Percentiles rank a stretch among this genome's conserved stretches.
Evolutionary conservation across 257 asterid genomes (phyloP).

Genomic region (Haberlea rhodopensis): DNA sequence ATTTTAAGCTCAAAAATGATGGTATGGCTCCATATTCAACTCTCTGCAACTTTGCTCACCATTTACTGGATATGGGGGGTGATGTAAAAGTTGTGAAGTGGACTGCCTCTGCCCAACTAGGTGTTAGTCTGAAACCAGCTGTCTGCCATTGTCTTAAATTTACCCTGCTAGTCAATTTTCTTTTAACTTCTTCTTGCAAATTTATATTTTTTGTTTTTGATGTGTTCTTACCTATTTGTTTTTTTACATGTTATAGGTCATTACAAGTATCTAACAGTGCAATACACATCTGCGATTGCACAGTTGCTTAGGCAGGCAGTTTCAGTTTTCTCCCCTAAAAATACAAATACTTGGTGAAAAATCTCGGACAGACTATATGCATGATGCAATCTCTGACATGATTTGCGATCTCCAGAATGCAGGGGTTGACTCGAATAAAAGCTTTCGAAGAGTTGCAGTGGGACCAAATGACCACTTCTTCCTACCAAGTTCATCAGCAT

Average conservation of each 20-base stretch:
- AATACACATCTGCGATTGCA: conserved; percentile 47
- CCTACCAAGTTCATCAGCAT: conserved; percentile 64
- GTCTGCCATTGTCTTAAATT: neutral
- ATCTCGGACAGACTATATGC: conserved; percentile 43
- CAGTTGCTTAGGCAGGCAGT: conserved; percentile 65
- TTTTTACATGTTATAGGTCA: conserved; percentile 43
- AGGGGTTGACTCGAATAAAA: conserved; percentile 70
- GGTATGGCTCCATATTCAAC: conserved; percentile 57
- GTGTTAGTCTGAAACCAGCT: conserved; percentile 40
- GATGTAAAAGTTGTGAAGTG: conserved; percentile 56
- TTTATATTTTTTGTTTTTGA: conserved; percentile 1
- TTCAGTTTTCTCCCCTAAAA: conserved; percentile 51
- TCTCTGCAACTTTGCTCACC: conserved; percentile 52
- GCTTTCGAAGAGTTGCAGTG: conserved; percentile 75
- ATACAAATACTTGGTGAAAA: conserved; percentile 58
- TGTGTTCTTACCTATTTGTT: neutral
- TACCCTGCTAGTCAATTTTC: neutral
- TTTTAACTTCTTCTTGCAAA: neutral
- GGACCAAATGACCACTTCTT: conserved; percentile 82
- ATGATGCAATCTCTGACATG: conserved; percentile 55
- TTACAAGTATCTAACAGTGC: conserved; percentile 42
- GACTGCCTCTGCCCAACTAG: conserved; percentile 38
- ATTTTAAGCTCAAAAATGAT: conserved; percentile 62
- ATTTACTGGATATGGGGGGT: conserved; percentile 65
- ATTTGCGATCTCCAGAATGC: conserved; percentile 94